Evolutionary conservation across 176 grass and related monocot genomes (phyloP), one percentile per base, ranked within the genome.

Genomic region (Musa schizocarpa): DNA sequence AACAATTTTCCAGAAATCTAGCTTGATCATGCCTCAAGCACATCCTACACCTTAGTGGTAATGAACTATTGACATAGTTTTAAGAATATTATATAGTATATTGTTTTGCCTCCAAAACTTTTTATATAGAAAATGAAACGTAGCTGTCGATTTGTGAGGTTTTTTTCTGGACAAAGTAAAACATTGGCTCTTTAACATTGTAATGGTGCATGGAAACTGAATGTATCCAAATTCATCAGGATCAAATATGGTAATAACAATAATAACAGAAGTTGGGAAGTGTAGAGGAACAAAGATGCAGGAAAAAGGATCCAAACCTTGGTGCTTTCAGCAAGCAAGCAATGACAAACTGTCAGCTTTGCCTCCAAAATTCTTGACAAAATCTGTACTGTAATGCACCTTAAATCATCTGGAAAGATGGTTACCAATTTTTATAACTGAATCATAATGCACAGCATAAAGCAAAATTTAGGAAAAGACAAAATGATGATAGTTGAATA

Each of bases 361-460:
- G 88, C 94, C 81, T 98, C 94, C 88, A 93, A 87, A 54, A 79
- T 78, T 70, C 86, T 91, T 82, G 94, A 89, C 73, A 93, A 76
- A 82, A 98, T 93, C 74, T 83, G 84, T 81, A 91, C 88, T 62
- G 71, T 87, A 65, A 90, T 65, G 65, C 81, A 79, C 50, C 71
- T 87, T 85, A 76, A 82, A 85, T 78, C 69, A 76, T 85, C 90
- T 93, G 72, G 29, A 81, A 90, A 63, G 24, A 49, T 12, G 20
- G 22, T 9, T 17, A 65, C 29, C 50, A 79, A 77, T n/a, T 26
- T 74, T 50, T 61, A 13, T 64, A 73, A 19, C 52, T 81, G 19
- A 49, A 43, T 22, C 70, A 76, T 69, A 72, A 52, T 23, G 49
- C 25, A 21, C 50, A 68, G 62, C 9, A 63, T 25, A 67, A 50